These are phyloP conservation scores for Clavispora carvajalis DNA, from an alignment of 805 yeast genomes.

Conservation along the genomic window DNA sequence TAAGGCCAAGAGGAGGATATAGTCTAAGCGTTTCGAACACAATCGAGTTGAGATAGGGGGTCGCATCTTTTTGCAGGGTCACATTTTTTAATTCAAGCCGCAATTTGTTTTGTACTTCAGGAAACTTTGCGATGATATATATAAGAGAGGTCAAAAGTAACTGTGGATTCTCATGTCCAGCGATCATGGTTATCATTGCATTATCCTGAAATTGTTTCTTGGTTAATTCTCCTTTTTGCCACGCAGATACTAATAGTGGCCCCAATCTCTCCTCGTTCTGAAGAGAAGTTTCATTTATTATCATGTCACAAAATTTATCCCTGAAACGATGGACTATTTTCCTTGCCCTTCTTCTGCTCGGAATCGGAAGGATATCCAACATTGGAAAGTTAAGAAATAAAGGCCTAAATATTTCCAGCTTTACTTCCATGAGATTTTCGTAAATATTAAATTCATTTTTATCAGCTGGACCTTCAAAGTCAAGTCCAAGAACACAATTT, in stretches of 20 bases:
- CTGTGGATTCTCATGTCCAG: conserved; percentile 64
- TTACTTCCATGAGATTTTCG: conserved; percentile 36
- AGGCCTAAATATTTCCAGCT: conserved; percentile 51
- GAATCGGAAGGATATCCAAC: conserved; percentile 45
- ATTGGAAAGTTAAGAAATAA: conserved; percentile 51
- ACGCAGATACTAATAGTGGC: conserved; percentile 33
- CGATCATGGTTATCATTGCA: conserved; percentile 49
- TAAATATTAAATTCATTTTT: neutral
- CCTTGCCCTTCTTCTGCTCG: conserved; percentile 41
- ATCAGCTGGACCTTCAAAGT: conserved; percentile 22
- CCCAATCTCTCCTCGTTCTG: conserved; percentile 22
- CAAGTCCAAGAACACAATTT: conserved; percentile 45
- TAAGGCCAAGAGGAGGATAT: conserved; percentile 54
- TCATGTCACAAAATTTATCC: conserved; percentile 6
- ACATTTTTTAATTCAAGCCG: conserved; percentile 14
- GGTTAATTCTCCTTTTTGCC: conserved; percentile 31
- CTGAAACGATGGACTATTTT: conserved; percentile 27
- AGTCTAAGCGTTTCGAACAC: conserved; percentile 45
- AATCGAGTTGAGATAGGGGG: conserved; percentile 28
- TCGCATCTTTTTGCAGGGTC: neutral
- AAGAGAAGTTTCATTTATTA: conserved; percentile 29
- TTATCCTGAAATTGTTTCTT: conserved; percentile 49
- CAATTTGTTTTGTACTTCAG: conserved; percentile 25
- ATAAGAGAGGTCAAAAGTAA: conserved; percentile 43
- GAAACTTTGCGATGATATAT: conserved; percentile 42